Conservation (phyloP, 441 rosid genomes). For the Croton setiger region DNA sequence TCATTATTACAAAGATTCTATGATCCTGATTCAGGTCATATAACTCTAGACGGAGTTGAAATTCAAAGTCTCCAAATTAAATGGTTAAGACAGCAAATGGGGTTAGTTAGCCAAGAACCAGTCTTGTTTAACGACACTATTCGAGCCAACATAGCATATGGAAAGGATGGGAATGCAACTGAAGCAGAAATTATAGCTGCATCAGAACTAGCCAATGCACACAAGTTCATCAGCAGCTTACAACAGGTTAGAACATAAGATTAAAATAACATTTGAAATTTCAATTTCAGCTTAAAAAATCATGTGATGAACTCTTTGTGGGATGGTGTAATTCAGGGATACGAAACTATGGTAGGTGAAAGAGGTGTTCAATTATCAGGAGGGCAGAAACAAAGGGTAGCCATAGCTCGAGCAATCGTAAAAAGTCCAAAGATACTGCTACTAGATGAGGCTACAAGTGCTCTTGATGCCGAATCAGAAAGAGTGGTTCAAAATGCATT, state of each 20-base stretch:
- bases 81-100: constrained; percentile 72
- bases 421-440: constrained; percentile 57
- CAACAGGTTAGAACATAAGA: constrained; percentile 40
- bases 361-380: constrained; percentile 72
- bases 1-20: constrained; percentile 70
- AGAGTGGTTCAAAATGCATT: too few relatives aligned
- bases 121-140: constrained; percentile 65
- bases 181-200: constrained; percentile 61
- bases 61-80: constrained; percentile 42
- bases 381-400: constrained; percentile 76
- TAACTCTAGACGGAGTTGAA: constrained; percentile 59
- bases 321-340: constrained; percentile 48
- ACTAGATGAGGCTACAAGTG: constrained; percentile 71
- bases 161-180: constrained; percentile 54
- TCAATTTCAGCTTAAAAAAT: constrained; percentile 2
- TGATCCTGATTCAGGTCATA: constrained; percentile 63
- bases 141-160: constrained; percentile 64
- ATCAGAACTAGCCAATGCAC: constrained; percentile 66
- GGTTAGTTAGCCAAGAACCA: constrained; percentile 74
- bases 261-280: background rate
- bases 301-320: constrained; percentile 20
- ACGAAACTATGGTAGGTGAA: constrained; percentile 63
- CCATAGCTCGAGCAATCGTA: constrained; percentile 66
- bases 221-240: constrained; percentile 62
- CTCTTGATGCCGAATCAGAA: constrained; percentile 60